Percentiles rank a stretch among this genome's conserved stretches.
Conservation (phyloP, 768 basidiomycete species). For the Boletus pseudopeckii region DNA sequence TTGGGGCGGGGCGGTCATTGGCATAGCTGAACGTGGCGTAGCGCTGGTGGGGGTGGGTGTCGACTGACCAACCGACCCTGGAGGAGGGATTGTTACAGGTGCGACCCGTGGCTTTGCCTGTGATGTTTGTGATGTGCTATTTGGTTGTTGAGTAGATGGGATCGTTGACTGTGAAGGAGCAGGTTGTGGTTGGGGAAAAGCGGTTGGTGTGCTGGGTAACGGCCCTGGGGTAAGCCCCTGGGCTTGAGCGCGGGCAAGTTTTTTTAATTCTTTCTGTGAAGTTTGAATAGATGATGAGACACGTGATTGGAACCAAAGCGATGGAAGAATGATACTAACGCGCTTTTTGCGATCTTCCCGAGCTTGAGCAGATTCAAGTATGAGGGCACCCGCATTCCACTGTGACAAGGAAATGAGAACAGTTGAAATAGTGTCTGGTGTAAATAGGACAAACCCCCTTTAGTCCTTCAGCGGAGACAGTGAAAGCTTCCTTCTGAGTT, state of each 20-base stretch:
- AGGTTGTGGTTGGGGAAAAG: conserved; percentile 35
- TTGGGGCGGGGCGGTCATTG: conserved; percentile 23
- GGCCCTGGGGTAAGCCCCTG: conserved; percentile 26
- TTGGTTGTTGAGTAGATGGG: conserved; percentile 23
- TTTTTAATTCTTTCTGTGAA: conserved; percentile 67
- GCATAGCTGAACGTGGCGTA: conserved; percentile 30
- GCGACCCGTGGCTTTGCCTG: conserved; percentile 30
- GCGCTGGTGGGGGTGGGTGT: conserved; percentile 33
- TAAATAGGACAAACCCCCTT: conserved; percentile 56
- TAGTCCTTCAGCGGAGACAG: conserved; percentile 66
- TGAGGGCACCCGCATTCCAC: conserved; percentile 65
- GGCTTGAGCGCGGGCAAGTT: conserved; percentile 55
- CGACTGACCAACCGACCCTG: conserved; percentile 24
- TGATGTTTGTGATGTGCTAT: conserved; percentile 10
- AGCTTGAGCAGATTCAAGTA: conserved; percentile 69
- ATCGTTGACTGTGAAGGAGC: conserved; percentile 23
- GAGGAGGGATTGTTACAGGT: conserved; percentile 32
- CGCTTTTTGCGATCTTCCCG: conserved; percentile 75
- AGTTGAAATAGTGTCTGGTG: background rate
- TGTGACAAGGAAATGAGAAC: conserved; percentile 28
- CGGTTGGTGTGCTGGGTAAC: conserved; percentile 21
- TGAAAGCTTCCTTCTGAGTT: conserved; percentile 72
- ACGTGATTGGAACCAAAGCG: conserved; percentile 9
- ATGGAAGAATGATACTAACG: conserved; percentile 41
- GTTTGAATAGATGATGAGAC: conserved; percentile 2